Evolutionary conservation across 148 eudicot genomes (phyloP).

Genomic region (Rhododendron simsii): DNA sequence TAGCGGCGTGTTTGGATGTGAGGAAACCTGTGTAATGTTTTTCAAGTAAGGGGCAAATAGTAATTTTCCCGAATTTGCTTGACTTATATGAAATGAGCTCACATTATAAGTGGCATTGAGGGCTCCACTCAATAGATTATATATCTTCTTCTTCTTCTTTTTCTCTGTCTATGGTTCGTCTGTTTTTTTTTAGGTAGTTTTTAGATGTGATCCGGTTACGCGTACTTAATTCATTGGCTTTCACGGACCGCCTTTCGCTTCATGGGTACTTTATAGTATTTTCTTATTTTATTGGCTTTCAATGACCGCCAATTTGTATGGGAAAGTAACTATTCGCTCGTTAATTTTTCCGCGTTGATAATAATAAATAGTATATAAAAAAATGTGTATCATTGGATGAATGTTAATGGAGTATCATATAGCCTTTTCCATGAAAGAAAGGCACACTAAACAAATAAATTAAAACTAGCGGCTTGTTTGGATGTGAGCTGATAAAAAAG

Average conservation of each 20-base stretch:
- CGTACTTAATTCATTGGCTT: not conserved
- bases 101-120: not conserved
- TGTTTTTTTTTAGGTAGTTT: not conserved
- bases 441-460: not conserved
- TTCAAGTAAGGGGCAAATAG: not conserved
- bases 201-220: not conserved
- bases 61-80: not conserved
- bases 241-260: not conserved
- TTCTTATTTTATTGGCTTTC: not conserved
- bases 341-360: not conserved
- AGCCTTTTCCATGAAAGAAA: not conserved
- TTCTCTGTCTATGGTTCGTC: not conserved
- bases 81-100: not conserved
- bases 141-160: not conserved
- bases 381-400: not conserved
- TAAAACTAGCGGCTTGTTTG: not conserved
- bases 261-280: not conserved
- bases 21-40: slow-evolving; percentile 4
- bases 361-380: not conserved
- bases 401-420: not conserved
- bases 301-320: not conserved
- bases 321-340: not conserved
- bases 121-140: not conserved
- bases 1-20: slow-evolving; percentile 29
- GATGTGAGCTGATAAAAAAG: not conserved